These are phyloP conservation scores for Botryotinia convoluta DNA, from an alignment of 2,329 filamentous ascomycete genomes.

Conservation along the genomic window DNA sequence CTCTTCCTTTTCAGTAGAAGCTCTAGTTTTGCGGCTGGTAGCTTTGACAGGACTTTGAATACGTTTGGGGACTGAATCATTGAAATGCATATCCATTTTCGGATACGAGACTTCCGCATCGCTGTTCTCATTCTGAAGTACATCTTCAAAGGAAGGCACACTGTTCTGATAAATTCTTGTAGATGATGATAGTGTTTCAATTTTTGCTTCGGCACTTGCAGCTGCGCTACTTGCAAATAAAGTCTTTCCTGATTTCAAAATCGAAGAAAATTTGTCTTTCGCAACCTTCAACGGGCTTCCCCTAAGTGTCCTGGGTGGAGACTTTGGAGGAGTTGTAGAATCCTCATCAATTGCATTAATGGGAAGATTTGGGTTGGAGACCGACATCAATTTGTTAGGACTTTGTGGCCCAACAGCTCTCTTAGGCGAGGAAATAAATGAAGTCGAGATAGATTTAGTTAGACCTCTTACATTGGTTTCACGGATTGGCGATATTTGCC, in stretches of 20 bases:
- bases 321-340: conserved; percentile 44
- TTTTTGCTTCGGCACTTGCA: conserved; percentile 61
- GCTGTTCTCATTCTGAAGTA: conserved; percentile 39
- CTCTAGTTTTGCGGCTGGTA: conserved; percentile 49
- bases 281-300: conserved; percentile 88
- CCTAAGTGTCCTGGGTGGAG: conserved; percentile 53
- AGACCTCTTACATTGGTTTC: conserved; percentile 45
- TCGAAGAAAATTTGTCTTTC: conserved; percentile 88
- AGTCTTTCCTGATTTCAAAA: conserved; percentile 82
- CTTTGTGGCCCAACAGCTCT: conserved; percentile 38
- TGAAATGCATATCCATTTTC: conserved; percentile 25
- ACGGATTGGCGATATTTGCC: conserved; percentile 34
- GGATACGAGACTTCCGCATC: conserved; percentile 43
- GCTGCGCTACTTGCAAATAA: conserved; percentile 76
- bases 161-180: conserved; percentile 46
- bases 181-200: conserved; percentile 55
- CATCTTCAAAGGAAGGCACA: conserved; percentile 48
- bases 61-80: not conserved
- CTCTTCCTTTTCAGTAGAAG: conserved; percentile 60
- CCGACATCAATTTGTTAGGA: conserved; percentile 58
- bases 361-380: conserved; percentile 53
- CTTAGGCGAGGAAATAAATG: conserved; percentile 51
- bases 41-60: conserved; percentile 33
- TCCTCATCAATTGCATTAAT: conserved; percentile 49
- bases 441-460: conserved; percentile 62